phyloP scores from a whole-genome alignment of 2,329 filamentous ascomycete genomes.

The Grosmannia serpens region DNA sequence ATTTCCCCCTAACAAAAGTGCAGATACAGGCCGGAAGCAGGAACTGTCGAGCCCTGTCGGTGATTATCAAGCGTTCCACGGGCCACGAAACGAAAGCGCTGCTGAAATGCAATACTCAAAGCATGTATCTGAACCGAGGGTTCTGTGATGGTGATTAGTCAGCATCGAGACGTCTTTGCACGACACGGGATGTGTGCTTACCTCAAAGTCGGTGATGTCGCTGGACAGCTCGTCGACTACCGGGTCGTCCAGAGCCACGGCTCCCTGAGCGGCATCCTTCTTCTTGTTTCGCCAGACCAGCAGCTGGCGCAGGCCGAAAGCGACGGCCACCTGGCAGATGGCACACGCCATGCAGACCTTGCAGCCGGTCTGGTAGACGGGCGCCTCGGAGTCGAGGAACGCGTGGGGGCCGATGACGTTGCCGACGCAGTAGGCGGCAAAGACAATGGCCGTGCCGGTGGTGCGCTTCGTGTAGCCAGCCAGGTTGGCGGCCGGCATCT shows the following conservation, averaged over 20 bases:
- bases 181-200: not conserved
- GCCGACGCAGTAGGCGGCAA: constrained; percentile 2
- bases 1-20: too few species aligned
- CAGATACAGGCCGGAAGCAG: too few species aligned
- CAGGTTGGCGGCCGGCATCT: constrained; percentile 4
- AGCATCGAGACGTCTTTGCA: not conserved
- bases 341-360: not conserved
- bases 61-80: not conserved
- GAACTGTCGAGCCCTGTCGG: not conserved
- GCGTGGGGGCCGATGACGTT: constrained; percentile 4
- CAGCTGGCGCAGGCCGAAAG: not conserved
- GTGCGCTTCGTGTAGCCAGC: constrained; percentile 4
- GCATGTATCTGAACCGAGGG: constrained; percentile 2
- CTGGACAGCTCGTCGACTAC: not conserved
- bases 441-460: constrained; percentile 2
- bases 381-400: not conserved
- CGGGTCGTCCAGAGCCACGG: not conserved
- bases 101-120: not conserved
- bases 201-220: constrained; percentile 1
- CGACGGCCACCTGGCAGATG: not conserved
- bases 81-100: not conserved
- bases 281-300: not conserved
- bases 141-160: not conserved
- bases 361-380: constrained; percentile 3
- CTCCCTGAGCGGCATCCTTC: not conserved